Conservation (phyloP, 73 alveolate species). For the Paramecium tetraurelia region DNA sequence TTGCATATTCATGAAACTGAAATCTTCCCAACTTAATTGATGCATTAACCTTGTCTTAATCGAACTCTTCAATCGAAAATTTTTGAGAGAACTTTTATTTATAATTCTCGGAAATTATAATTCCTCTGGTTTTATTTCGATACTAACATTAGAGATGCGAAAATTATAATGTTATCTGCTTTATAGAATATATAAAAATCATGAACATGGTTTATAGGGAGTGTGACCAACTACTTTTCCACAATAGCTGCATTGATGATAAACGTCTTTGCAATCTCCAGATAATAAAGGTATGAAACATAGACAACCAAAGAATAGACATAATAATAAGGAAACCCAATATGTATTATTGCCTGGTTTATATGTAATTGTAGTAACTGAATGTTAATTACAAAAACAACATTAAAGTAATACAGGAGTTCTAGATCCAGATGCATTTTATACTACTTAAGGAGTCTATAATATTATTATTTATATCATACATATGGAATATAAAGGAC, state of each 20-base stretch:
- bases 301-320: neutral
- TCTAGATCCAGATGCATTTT: neutral
- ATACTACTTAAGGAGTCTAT: neutral
- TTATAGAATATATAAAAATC: neutral
- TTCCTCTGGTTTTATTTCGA: no score
- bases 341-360: neutral
- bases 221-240: neutral
- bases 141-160: no score
- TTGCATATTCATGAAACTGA: no score
- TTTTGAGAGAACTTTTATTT: no score
- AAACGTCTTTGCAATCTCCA: neutral
- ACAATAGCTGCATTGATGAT: slow-evolving; percentile 1
- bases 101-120: no score
- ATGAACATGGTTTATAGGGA: neutral
- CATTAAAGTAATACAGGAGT: neutral
- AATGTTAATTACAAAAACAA: neutral
- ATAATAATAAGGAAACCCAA: neutral
- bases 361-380: neutral
- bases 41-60: no score
- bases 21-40: no score
- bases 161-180: no score
- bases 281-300: neutral
- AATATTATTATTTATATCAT: neutral
- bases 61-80: no score
- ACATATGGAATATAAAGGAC: neutral